These are phyloP conservation scores for Selaginella moellendorffii DNA, from an alignment of 75 land plant genomes.

Conservation along the genomic window DNA sequence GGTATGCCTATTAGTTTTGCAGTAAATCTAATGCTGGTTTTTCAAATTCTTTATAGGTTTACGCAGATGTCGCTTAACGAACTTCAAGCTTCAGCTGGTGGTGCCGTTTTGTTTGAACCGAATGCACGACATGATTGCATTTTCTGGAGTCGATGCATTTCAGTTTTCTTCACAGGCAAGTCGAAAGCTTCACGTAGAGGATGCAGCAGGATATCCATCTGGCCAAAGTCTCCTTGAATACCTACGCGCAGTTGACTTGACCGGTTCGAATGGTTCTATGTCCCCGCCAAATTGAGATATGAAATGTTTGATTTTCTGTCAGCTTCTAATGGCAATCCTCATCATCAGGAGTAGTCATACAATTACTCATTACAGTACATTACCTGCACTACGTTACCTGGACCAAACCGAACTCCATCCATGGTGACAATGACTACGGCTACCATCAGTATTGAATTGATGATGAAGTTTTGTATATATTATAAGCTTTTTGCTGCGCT, in stretches of 20 bases:
- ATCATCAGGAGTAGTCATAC: slow-evolving; percentile 72
- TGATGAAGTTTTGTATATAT: slow-evolving; percentile 68
- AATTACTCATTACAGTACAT: slow-evolving; percentile 42
- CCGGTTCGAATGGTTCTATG: slow-evolving; percentile 31
- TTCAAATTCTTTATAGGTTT: neutral
- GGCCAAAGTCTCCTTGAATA: slow-evolving; percentile 61
- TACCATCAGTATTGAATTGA: slow-evolving; percentile 57
- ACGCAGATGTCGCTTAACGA: neutral
- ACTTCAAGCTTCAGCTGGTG: neutral
- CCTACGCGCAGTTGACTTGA: slow-evolving; percentile 73
- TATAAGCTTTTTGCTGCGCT: slow-evolving; percentile 83
- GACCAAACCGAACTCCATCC: too few species aligned
- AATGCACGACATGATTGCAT: too few species aligned
- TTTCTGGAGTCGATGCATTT: neutral
- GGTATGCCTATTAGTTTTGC: slow-evolving; percentile 29
- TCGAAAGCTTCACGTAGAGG: slow-evolving; percentile 48
- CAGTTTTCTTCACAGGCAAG: slow-evolving; percentile 28
- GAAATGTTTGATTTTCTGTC: slow-evolving; percentile 3
- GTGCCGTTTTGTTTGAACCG: neutral
- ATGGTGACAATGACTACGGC: too few species aligned
- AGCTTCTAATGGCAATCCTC: slow-evolving; percentile 90
- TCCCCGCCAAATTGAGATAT: too few species aligned
- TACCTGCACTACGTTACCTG: slow-evolving; percentile 82
- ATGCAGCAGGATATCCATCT: slow-evolving; percentile 23
- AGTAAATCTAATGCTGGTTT: neutral